Percentiles rank a stretch among this genome's conserved stretches.
Conservation (phyloP, 2,329 filamentous ascomycete species). For the Pseudogymnoascus sp. region DNA sequence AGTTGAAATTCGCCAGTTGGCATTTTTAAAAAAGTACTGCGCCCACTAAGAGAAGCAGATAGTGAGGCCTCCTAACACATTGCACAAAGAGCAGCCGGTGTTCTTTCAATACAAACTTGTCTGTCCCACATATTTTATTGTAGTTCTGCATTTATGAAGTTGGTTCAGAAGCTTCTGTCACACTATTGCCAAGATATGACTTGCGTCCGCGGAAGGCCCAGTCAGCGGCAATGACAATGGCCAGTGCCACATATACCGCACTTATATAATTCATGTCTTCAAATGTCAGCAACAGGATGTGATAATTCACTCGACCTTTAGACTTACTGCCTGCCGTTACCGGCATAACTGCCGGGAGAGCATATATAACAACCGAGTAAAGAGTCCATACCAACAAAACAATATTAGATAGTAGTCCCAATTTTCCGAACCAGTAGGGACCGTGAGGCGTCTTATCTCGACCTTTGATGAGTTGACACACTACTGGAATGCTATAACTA, state of each 20-base stretch:
- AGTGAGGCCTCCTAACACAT: no score
- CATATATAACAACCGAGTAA: constrained; percentile 52
- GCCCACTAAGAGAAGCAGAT: no score
- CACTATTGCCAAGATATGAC: not conserved
- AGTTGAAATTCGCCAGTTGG: no score
- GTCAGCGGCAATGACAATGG: constrained; percentile 20
- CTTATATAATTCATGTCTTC: constrained; percentile 30
- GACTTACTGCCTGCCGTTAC: constrained; percentile 17
- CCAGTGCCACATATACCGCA: constrained; percentile 25
- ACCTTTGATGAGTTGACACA: constrained; percentile 32
- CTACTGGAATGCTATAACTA: constrained; percentile 39
- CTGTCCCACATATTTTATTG: no score
- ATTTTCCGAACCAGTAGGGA: constrained; percentile 49
- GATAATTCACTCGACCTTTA: no score
- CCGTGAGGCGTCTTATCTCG: constrained; percentile 51
- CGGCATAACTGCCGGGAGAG: constrained; percentile 30
- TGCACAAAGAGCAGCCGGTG: no score
- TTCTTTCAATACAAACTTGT: no score
- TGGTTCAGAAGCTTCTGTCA: no score
- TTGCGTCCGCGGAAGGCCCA: constrained; percentile 24
- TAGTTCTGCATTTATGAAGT: no score
- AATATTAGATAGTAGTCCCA: constrained; percentile 54
- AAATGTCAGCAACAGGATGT: no score
- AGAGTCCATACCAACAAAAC: constrained; percentile 50
- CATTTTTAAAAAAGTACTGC: no score